Percentiles rank a stretch among this genome's conserved stretches.
Conservation (phyloP, 148 eudicot genomes). For the Chenopodium quinoa region DNA sequence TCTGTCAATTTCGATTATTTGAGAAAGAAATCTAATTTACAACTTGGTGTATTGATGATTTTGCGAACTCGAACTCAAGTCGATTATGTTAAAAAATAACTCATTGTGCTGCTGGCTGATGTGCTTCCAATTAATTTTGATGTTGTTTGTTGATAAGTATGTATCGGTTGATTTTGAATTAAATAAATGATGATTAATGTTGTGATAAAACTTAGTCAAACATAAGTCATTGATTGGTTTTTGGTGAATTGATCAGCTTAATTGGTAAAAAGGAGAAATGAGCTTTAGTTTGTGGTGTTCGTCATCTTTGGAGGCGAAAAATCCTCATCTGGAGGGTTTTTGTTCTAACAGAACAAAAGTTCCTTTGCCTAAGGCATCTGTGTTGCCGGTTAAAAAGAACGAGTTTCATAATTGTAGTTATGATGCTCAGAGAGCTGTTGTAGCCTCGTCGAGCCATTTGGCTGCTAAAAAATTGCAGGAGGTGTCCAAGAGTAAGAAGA, state of each 20-base stretch:
- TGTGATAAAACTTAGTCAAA: neutral
- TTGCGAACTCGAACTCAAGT: too few species aligned
- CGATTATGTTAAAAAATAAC: too few species aligned
- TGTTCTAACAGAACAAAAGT: slow-evolving; percentile 28
- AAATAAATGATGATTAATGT: neutral
- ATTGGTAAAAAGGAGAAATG: slow-evolving; percentile 35
- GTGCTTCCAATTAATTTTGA: neutral
- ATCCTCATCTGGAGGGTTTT: slow-evolving; percentile 41
- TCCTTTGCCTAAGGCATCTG: slow-evolving; percentile 37
- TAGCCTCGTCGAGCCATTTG: slow-evolving; percentile 45
- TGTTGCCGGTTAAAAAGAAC: slow-evolving; percentile 42
- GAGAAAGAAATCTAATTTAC: too few species aligned
- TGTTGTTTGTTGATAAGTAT: neutral
- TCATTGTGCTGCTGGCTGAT: neutral
- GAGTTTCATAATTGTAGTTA: slow-evolving; percentile 31
- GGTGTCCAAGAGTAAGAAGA: slow-evolving; percentile 35
- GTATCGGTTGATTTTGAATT: too few species aligned
- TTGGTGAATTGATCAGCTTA: neutral
- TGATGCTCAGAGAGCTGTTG: slow-evolving; percentile 34
- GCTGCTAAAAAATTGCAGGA: slow-evolving; percentile 49
- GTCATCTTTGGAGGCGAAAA: slow-evolving; percentile 46
- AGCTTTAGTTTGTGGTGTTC: slow-evolving; percentile 41
- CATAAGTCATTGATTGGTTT: neutral
- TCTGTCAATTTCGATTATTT: too few species aligned
- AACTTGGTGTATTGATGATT: too few species aligned